Conservation (phyloP, 306 rosid genomes). For the Glycine latifolia region DNA sequence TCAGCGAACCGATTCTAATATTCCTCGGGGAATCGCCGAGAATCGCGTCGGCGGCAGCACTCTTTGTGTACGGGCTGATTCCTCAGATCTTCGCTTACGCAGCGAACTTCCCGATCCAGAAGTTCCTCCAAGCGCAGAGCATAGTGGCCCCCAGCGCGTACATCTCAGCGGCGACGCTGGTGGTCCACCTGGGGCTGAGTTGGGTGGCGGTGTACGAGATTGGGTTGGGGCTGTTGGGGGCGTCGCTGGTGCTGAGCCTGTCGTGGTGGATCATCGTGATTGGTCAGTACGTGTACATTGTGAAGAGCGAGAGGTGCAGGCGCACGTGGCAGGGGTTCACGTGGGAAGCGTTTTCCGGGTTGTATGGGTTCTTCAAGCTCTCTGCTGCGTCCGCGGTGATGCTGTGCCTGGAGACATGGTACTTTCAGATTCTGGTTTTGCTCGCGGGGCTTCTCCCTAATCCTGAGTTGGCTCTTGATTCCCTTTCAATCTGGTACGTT, state of each 20-base stretch:
- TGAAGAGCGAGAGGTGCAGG: conserved; percentile 67
- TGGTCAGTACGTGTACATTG: conserved; percentile 68
- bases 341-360: conserved; percentile 55
- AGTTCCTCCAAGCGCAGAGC: conserved; percentile 83
- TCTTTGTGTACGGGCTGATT: conserved; percentile 72
- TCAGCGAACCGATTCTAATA: conserved; percentile 55
- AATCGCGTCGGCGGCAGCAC: conserved; percentile 63
- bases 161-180: conserved; percentile 62
- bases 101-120: conserved; percentile 75
- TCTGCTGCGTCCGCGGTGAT: conserved; percentile 79
- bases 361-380: conserved; percentile 64
- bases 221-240: conserved; percentile 74
- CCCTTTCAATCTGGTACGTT: conserved; percentile 72
- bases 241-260: conserved; percentile 68
- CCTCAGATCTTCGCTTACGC: conserved; percentile 89
- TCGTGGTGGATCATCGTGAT: conserved; percentile 86
- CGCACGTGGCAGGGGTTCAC: conserved; percentile 73
- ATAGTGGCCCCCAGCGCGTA: conserved; percentile 76
- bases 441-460: conserved; percentile 73
- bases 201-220: conserved; percentile 68
- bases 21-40: conserved; percentile 61
- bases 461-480: conserved; percentile 76
- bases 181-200: conserved; percentile 58
- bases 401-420: conserved; percentile 83
- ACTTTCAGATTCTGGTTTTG: conserved; percentile 78